These are phyloP conservation scores for Hyphopichia fennica DNA, from an alignment of 1,139 yeast genomes.

Conservation along the genomic window DNA sequence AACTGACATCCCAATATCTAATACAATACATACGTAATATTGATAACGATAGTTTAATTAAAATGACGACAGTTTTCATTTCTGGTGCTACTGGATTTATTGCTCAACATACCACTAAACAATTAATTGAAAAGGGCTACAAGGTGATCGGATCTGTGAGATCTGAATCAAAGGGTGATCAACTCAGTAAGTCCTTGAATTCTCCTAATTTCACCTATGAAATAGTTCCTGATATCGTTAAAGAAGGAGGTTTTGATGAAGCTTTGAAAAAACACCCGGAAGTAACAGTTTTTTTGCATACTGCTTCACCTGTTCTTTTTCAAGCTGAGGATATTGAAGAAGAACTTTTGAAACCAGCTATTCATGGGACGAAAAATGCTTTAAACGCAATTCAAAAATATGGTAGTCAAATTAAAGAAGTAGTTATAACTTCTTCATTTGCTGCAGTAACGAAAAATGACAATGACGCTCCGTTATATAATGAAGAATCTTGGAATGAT, in stretches of 20 bases:
- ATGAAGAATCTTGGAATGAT: slow-evolving; percentile 42
- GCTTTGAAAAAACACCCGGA: slow-evolving; percentile 29
- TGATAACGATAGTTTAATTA: too few relatives aligned
- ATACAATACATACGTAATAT: too few relatives aligned
- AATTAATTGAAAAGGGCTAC: too few relatives aligned
- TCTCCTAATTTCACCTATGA: slow-evolving; percentile 35
- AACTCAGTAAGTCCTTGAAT: too few relatives aligned
- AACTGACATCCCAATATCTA: too few relatives aligned
- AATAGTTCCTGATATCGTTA: slow-evolving; percentile 34
- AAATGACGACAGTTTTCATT: too few relatives aligned
- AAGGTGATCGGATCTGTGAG: too few relatives aligned
- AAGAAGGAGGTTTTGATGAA: slow-evolving; percentile 33
- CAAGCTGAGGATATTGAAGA: slow-evolving; percentile 37
- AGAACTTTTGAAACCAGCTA: slow-evolving; percentile 41
- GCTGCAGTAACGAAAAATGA: slow-evolving; percentile 45
- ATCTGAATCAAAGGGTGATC: too few relatives aligned
- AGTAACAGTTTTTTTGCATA: slow-evolving; percentile 29
- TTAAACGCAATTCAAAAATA: slow-evolving; percentile 25
- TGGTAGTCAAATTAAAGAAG: slow-evolving; percentile 28
- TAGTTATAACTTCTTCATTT: slow-evolving; percentile 44
- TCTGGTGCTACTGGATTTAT: too few relatives aligned
- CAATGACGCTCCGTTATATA: slow-evolving; percentile 27
- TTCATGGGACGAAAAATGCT: slow-evolving; percentile 37
- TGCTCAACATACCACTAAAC: too few relatives aligned
- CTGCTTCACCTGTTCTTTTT: slow-evolving; percentile 34